phyloP scores from a whole-genome alignment of 140 eudicot species.

The Bidens hawaiensis region DNA sequence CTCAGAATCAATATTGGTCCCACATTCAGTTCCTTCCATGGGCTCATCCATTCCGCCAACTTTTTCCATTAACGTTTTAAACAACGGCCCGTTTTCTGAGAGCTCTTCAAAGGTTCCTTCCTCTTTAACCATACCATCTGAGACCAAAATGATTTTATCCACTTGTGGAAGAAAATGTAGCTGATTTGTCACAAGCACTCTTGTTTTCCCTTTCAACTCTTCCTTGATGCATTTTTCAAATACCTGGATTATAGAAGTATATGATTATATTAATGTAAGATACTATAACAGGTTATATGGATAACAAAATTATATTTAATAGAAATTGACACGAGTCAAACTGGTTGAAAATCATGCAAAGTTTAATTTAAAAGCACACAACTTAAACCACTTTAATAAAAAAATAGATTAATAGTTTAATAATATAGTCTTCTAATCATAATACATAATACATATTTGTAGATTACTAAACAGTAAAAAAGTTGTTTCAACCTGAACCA shows the following conservation, averaged over 20 bases:
- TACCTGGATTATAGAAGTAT: constrained; percentile 50
- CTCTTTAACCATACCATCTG: constrained; percentile 85
- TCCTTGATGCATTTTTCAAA: constrained; percentile 83
- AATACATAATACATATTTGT: not conserved
- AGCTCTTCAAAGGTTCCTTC: constrained; percentile 91
- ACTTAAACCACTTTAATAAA: not conserved
- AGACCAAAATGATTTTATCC: constrained; percentile 74
- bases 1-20: constrained; percentile 14
- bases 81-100: constrained; percentile 56
- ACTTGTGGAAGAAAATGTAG: constrained; percentile 92
- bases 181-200: constrained; percentile 95
- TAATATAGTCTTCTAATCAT: not conserved
- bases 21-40: constrained; percentile 39
- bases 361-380: not conserved
- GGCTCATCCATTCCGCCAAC: constrained; percentile 94
- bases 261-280: not conserved
- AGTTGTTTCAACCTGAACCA: not conserved
- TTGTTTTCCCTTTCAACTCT: constrained; percentile 73
- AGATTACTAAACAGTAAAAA: not conserved
- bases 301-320: not conserved
- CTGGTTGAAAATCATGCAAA: not conserved
- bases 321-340: not conserved
- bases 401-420: not conserved
- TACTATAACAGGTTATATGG: not conserved
- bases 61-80: constrained; percentile 82